A percentile compares a stretch with the other conserved stretches of the same genome.
phyloP scores from a whole-genome alignment of 345 rosid genomes.

The Mallotus nudiflorus region DNA sequence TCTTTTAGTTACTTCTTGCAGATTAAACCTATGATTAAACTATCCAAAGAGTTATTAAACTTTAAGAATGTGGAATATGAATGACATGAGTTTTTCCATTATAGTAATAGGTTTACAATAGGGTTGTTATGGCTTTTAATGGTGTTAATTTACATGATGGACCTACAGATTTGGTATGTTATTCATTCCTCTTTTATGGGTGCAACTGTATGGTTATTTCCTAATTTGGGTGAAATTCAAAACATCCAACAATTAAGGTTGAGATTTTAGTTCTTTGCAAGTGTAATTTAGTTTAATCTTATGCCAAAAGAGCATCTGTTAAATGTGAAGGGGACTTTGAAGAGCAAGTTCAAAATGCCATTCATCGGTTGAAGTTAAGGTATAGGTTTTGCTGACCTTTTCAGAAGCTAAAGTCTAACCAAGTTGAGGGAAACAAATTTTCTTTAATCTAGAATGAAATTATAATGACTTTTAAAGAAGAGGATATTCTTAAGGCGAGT shows the following conservation, averaged over 20 bases:
- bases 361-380: conserved; percentile 82
- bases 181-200: conserved; percentile 88
- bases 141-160: conserved; percentile 78
- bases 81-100: conserved; percentile 60
- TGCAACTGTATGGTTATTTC: conserved; percentile 80
- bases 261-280: conserved; percentile 96
- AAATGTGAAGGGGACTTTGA: conserved; percentile 68
- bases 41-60: conserved; percentile 51
- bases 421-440: conserved; percentile 89
- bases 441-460: conserved; percentile 96
- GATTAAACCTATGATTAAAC: conserved; percentile 79
- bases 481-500: conserved; percentile 93
- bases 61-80: conserved; percentile 48
- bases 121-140: conserved; percentile 82
- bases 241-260: conserved; percentile 82
- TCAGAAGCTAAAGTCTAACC: conserved; percentile 93
- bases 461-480: conserved; percentile 82
- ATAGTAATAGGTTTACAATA: conserved; percentile 74
- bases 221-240: conserved; percentile 93
- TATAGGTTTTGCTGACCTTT: conserved; percentile 90
- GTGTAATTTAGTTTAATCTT: conserved; percentile 94
- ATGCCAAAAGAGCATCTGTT: conserved; percentile 95
- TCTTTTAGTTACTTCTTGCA: conserved; percentile 81
- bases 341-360: conserved; percentile 78
- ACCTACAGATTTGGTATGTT: conserved; percentile 92